A percentile compares a stretch with the other conserved stretches of the same genome.
phyloP scores from a whole-genome alignment of 345 rosid species.

The Brassica carinata region DNA sequence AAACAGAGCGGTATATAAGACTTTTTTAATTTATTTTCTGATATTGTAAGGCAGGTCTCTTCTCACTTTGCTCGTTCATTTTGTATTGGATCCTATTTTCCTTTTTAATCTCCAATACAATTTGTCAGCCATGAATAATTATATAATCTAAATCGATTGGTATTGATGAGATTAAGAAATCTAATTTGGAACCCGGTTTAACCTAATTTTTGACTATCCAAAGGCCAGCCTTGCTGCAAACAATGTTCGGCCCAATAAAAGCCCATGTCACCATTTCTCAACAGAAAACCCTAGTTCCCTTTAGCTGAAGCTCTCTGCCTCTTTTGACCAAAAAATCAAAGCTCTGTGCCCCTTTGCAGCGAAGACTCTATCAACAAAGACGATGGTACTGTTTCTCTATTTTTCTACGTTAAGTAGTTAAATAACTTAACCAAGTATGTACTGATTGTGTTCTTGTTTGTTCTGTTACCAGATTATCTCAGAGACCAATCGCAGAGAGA shows the following conservation, averaged over 20 bases:
- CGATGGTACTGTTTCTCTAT: conserved; percentile 35
- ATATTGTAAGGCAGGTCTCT: not conserved
- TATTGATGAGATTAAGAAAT: not conserved
- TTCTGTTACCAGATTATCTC: conserved; percentile 34
- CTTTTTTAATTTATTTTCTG: not conserved
- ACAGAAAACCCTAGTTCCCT: conserved; percentile 15
- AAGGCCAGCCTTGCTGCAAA: not conserved
- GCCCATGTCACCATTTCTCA: not conserved
- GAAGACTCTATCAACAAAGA: conserved; percentile 15
- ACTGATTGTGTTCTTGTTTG: not conserved
- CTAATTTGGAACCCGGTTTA: conserved; percentile 20
- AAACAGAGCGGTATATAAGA: not conserved
- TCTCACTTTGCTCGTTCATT: not conserved
- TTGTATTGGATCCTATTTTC: not conserved
- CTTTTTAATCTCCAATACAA: not conserved
- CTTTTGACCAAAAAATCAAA: not conserved
- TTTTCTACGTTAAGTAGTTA: not conserved
- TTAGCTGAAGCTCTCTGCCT: not conserved
- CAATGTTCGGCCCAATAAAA: not conserved
- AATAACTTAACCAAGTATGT: not conserved
- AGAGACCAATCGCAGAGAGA: conserved; percentile 49
- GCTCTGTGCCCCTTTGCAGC: conserved; percentile 18
- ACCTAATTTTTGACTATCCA: not conserved
- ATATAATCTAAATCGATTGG: not conserved
- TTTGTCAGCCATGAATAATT: not conserved